Evolutionary conservation across 139 green algal species (phyloP).

Genomic region (Astrephomene gubernaculifera): DNA sequence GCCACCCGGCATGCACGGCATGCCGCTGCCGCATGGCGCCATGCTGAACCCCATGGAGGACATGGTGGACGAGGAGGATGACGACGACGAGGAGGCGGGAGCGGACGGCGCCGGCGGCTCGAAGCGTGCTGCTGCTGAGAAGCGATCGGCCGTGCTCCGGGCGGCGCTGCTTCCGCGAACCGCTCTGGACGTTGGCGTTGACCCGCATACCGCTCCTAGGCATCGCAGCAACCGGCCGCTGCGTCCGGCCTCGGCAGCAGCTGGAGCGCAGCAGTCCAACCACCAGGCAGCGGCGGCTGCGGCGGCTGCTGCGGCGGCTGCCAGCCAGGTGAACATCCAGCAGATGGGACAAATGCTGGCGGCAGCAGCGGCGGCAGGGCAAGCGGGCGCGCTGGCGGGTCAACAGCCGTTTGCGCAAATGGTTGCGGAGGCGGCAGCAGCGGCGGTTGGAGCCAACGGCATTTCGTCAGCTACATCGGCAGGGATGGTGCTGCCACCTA

Average conservation of each 20-base stretch:
- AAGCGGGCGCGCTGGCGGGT: background rate
- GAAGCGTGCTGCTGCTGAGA: background rate
- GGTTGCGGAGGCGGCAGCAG: background rate
- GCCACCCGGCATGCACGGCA: background rate
- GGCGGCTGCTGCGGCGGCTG: background rate
- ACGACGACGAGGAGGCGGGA: background rate
- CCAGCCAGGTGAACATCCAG: background rate
- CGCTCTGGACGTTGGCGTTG: slow-evolving; percentile 28
- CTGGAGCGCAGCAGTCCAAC: background rate
- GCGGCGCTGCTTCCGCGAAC: background rate
- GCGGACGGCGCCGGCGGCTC: background rate
- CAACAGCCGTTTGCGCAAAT: slow-evolving; percentile 17
- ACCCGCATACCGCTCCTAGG: slow-evolving; percentile 8
- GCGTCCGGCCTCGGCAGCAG: background rate
- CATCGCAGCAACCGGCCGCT: slow-evolving; percentile 7
- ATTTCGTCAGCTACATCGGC: background rate
- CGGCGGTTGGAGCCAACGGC: background rate
- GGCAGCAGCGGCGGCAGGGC: background rate
- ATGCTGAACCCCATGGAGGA: background rate
- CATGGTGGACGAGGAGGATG: background rate
- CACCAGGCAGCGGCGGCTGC: background rate
- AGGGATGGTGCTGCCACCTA: slow-evolving; percentile 2
- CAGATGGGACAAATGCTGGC: slow-evolving; percentile 36
- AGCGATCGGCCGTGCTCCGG: background rate
- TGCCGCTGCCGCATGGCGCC: background rate